phyloP scores from a whole-genome alignment of 1,284 basidiomycete species.

The Anthracocystis panici-leucophaei region DNA sequence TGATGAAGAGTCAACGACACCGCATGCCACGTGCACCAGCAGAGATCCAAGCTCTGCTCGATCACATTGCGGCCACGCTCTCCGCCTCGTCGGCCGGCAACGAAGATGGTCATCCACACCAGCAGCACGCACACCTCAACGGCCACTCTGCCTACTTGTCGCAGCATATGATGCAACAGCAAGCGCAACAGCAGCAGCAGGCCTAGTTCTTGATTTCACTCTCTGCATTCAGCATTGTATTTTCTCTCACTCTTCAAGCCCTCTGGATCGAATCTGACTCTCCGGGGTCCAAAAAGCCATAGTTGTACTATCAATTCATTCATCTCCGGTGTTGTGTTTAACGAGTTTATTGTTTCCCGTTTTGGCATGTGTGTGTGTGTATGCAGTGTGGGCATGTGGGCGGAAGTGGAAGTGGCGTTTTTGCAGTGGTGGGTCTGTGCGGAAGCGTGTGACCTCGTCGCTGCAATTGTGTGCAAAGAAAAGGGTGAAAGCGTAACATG shows the following conservation, averaged over 20 bases:
- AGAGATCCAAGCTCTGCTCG: constrained; percentile 66
- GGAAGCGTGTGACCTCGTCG: no score
- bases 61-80: constrained; percentile 60
- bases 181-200: constrained; percentile 21
- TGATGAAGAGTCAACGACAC: constrained; percentile 72
- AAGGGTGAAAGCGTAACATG: no score
- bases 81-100: constrained; percentile 6
- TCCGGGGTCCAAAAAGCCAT: no score
- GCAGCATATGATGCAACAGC: constrained; percentile 32
- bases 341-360: no score
- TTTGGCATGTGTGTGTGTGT: no score
- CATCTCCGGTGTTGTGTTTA: no score
- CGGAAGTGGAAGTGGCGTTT: no score
- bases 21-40: constrained; percentile 58
- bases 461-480: no score
- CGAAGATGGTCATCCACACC: constrained; percentile 18
- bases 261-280: no score
- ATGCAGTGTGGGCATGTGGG: no score
- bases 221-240: neutral
- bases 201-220: neutral
- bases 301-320: no score
- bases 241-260: neutral
- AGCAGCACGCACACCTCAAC: constrained; percentile 29
- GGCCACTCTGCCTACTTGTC: constrained; percentile 29
- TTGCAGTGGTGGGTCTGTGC: no score